Evolutionary conservation across 2,329 filamentous ascomycete species (phyloP).

Genomic region (Talaromyces pinophilus): DNA sequence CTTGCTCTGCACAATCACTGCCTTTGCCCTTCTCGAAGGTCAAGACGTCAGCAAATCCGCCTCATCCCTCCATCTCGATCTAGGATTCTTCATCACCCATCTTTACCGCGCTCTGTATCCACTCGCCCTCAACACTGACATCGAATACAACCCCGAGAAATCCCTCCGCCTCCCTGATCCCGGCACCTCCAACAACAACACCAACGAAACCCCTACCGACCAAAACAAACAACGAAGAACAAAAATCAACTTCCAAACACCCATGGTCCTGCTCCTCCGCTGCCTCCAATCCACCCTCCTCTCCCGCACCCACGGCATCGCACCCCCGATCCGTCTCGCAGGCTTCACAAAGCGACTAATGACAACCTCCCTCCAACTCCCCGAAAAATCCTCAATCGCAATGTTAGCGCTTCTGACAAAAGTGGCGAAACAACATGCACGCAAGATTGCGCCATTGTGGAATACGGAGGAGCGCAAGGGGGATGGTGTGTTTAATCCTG

Average conservation of each 20-base stretch:
- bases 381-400: constrained; percentile 84
- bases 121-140: constrained; percentile 76
- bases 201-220: constrained; percentile 33
- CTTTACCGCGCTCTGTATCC: constrained; percentile 84
- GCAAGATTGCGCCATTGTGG: constrained; percentile 84
- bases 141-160: constrained; percentile 75
- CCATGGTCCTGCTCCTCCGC: constrained; percentile 85
- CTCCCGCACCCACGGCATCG: constrained; percentile 72
- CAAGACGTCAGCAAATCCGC: constrained; percentile 89
- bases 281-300: constrained; percentile 80
- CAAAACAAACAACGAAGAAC: constrained; percentile 49
- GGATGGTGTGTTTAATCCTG: constrained; percentile 79
- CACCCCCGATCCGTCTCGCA: constrained; percentile 79
- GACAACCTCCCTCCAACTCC: constrained; percentile 77
- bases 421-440: constrained; percentile 76
- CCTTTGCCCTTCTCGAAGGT: constrained; percentile 91
- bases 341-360: constrained; percentile 92
- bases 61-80: constrained; percentile 78
- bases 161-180: constrained; percentile 71
- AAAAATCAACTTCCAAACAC: constrained; percentile 93
- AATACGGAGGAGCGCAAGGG: constrained; percentile 91
- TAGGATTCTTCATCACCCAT: constrained; percentile 92
- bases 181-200: constrained; percentile 44
- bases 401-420: constrained; percentile 75
- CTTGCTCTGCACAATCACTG: constrained; percentile 91